Evolutionary conservation across 768 basidiomycete species (phyloP).

Genomic region (Psilocybe sp.): DNA sequence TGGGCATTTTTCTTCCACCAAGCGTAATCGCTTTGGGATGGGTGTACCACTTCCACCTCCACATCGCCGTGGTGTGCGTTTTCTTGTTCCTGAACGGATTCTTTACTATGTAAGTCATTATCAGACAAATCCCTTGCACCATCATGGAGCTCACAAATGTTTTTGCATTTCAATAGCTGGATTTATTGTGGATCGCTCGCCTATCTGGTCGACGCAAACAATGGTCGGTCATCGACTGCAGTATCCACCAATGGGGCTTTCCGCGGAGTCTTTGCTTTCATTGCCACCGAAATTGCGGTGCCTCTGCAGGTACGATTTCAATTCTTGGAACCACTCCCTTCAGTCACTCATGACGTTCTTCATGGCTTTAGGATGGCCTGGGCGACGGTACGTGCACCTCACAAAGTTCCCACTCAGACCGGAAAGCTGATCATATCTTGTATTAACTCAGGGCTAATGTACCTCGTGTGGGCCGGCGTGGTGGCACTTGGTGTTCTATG

Average conservation of each 20-base stretch:
- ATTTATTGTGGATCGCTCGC: conserved; percentile 2
- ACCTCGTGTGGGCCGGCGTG: no score
- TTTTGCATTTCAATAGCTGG: background rate
- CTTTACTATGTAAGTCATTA: conserved; percentile 57
- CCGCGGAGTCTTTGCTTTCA: background rate
- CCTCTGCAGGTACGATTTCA: background rate
- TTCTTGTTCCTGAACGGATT: conserved; percentile 74
- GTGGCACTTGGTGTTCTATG: no score
- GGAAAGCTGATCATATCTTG: no score
- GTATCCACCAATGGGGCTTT: conserved; percentile 2
- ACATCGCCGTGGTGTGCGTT: conserved; percentile 68
- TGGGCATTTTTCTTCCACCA: conserved; percentile 60
- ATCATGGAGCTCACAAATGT: background rate
- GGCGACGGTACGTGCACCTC: no score
- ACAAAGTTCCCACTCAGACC: no score
- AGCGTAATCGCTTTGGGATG: conserved; percentile 72
- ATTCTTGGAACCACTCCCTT: no score
- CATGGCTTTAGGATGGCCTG: no score
- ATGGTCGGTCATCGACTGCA: conserved; percentile 1
- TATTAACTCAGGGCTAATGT: no score
- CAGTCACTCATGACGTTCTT: no score
- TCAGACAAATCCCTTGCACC: no score
- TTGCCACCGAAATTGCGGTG: conserved; percentile 2
- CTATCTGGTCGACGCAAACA: conserved; percentile 2
- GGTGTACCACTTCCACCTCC: conserved; percentile 60